Percentiles rank a stretch among this genome's conserved stretches.
phyloP scores from a whole-genome alignment of 192 early-diverging fungal genomes.

The Phycomyces blakesleeanus region DNA sequence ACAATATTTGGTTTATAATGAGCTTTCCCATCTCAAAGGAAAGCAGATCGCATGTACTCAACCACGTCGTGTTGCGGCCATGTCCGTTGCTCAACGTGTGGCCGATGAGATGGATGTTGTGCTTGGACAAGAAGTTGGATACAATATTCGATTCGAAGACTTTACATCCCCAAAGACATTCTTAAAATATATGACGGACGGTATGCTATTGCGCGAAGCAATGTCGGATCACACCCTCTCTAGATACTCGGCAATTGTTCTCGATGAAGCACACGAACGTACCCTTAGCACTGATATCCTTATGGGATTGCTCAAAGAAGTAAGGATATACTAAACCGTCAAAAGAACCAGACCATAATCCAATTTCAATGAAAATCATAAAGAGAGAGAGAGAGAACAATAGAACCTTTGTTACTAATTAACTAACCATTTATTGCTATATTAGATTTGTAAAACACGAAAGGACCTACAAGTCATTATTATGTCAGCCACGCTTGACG shows the following conservation, averaged over 20 bases:
- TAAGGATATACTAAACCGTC: slow-evolving; percentile 61
- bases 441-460: slow-evolving; percentile 60
- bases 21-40: slow-evolving; percentile 79
- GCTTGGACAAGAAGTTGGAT: slow-evolving; percentile 93
- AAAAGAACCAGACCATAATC: neutral
- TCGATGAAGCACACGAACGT: slow-evolving; percentile 98
- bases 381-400: too few species aligned
- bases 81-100: slow-evolving; percentile 95
- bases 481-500: slow-evolving; percentile 96
- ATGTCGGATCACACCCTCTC: slow-evolving; percentile 92
- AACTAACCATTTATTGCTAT: slow-evolving; percentile 17
- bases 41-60: slow-evolving; percentile 95
- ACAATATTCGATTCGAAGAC: slow-evolving; percentile 97
- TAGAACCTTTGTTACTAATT: too few species aligned
- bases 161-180: slow-evolving; percentile 91
- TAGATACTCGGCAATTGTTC: slow-evolving; percentile 88
- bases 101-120: slow-evolving; percentile 95
- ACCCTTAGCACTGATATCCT: slow-evolving; percentile 95
- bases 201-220: slow-evolving; percentile 95
- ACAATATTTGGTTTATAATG: slow-evolving; percentile 93
- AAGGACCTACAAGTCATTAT: slow-evolving; percentile 92
- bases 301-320: slow-evolving; percentile 96
- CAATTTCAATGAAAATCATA: too few species aligned
- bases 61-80: slow-evolving; percentile 97
- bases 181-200: slow-evolving; percentile 99